phyloP scores from a whole-genome alignment of 495 filamentous ascomycete species.

The Xylaria sp. region DNA sequence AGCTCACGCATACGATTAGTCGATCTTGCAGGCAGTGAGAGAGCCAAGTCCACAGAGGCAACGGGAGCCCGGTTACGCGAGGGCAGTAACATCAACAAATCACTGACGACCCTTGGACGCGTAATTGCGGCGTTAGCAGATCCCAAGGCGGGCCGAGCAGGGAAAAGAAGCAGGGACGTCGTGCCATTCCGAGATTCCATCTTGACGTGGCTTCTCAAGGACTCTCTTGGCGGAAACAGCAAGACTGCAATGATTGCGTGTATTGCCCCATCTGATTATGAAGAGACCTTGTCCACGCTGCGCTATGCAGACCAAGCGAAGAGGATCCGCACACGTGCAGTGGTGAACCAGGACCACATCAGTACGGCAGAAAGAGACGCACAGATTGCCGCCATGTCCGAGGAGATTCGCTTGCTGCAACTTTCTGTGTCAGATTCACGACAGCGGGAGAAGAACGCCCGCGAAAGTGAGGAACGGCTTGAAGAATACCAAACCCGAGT shows the following conservation, averaged over 20 bases:
- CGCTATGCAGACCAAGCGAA: conserved; percentile 99
- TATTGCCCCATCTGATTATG: conserved; percentile 93
- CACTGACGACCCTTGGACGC: conserved; percentile 90
- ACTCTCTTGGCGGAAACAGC: conserved; percentile 90
- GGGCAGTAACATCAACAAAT: conserved; percentile 98
- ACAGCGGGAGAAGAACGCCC: conserved; percentile 55
- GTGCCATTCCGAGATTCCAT: conserved; percentile 97
- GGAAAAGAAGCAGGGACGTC: conserved; percentile 60
- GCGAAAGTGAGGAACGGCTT: conserved; percentile 48
- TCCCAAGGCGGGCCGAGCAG: conserved; percentile 63
- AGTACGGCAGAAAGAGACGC: conserved; percentile 88
- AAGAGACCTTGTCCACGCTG: conserved; percentile 94
- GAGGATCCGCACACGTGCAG: conserved; percentile 94
- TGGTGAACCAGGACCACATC: conserved; percentile 91
- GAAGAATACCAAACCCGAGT: conserved; percentile 88
- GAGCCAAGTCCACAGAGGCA: conserved; percentile 94
- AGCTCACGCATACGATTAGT: conserved; percentile 93
- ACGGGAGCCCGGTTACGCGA: conserved; percentile 90
- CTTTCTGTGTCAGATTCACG: conserved; percentile 69
- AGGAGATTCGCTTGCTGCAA: conserved; percentile 86
- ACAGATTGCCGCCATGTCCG: conserved; percentile 91
- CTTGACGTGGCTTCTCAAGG: conserved; percentile 97
- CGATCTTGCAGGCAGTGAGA: conserved; percentile 92
- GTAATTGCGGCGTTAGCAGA: conserved; percentile 98
- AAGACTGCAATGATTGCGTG: conserved; percentile 99